phyloP scores from a whole-genome alignment of 1,284 basidiomycete species.

The Earliella scabrosa region DNA sequence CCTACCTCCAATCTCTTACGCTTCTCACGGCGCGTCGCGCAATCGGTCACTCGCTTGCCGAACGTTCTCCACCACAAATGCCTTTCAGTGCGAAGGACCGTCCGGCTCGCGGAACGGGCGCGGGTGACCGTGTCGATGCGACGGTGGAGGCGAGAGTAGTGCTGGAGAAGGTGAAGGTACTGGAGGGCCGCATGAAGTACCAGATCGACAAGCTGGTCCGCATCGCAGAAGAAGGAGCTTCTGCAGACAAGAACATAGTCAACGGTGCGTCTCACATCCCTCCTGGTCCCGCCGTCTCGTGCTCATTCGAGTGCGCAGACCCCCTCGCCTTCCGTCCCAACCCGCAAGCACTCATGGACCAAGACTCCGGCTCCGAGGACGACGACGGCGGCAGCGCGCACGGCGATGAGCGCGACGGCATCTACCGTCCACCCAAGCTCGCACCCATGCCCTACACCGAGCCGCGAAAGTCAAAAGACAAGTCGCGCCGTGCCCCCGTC shows the following conservation, averaged over 20 bases:
- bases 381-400: constrained; percentile 34
- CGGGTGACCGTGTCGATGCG: constrained; percentile 73
- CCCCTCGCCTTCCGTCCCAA: constrained; percentile 92
- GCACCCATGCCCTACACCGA: constrained; percentile 93
- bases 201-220: constrained; percentile 94
- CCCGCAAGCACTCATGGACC: constrained; percentile 64
- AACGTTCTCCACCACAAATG: constrained; percentile 50
- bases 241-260: constrained; percentile 54
- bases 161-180: constrained; percentile 78
- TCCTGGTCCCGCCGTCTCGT: neutral
- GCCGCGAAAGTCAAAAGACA: constrained; percentile 48
- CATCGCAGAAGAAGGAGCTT: constrained; percentile 64
- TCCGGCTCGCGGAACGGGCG: constrained; percentile 51
- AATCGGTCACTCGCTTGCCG: constrained; percentile 61
- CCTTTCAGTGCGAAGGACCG: constrained; percentile 62
- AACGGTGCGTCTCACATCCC: constrained; percentile 57
- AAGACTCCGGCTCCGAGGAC: constrained; percentile 41
- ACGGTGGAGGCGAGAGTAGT: constrained; percentile 76
- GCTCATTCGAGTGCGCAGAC: constrained; percentile 52
- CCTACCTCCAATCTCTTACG: constrained; percentile 87
- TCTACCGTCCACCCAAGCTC: constrained; percentile 92
- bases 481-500: constrained; percentile 51
- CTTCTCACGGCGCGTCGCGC: constrained; percentile 76
- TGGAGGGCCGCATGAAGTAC: constrained; percentile 90
- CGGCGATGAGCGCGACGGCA: constrained; percentile 47